phyloP scores from a whole-genome alignment of 768 basidiomycete genomes.

The Auricularia sp. region DNA sequence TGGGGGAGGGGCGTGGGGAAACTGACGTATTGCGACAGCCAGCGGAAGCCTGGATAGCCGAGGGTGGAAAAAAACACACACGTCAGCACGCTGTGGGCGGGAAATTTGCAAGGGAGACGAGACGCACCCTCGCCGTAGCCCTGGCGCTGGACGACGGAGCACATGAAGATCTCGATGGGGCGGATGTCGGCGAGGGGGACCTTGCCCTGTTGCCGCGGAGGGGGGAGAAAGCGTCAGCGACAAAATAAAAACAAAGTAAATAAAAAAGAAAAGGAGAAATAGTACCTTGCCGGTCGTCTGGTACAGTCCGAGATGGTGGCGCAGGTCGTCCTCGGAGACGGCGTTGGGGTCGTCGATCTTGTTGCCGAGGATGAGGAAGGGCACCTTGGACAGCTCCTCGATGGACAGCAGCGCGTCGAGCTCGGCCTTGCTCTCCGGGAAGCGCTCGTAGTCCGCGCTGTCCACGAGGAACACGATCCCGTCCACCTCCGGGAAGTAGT shows the following conservation, averaged over 20 bases:
- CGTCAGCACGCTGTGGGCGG: slow-evolving; percentile 7
- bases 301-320: slow-evolving; percentile 89
- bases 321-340: slow-evolving; percentile 93
- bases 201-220: slow-evolving; percentile 57
- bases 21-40: slow-evolving; percentile 93
- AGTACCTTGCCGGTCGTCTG: slow-evolving; percentile 91
- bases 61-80: not conserved
- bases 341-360: slow-evolving; percentile 99
- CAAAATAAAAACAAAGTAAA: slow-evolving; percentile 30
- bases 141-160: slow-evolving; percentile 97
- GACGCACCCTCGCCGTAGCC: slow-evolving; percentile 88
- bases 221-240: not conserved
- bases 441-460: slow-evolving; percentile 92
- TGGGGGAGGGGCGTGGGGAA: no score
- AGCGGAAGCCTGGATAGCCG: slow-evolving; percentile 62
- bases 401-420: slow-evolving; percentile 92
- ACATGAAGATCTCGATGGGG: slow-evolving; percentile 99
- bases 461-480: slow-evolving; percentile 98
- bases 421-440: slow-evolving; percentile 93
- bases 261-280: no score
- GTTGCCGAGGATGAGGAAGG: slow-evolving; percentile 97
- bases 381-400: slow-evolving; percentile 90
- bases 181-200: slow-evolving; percentile 93
- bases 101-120: not conserved
- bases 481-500: slow-evolving; percentile 99